Conservation (phyloP, 75 land plant genomes). For the Ceratopteris richardii region DNA sequence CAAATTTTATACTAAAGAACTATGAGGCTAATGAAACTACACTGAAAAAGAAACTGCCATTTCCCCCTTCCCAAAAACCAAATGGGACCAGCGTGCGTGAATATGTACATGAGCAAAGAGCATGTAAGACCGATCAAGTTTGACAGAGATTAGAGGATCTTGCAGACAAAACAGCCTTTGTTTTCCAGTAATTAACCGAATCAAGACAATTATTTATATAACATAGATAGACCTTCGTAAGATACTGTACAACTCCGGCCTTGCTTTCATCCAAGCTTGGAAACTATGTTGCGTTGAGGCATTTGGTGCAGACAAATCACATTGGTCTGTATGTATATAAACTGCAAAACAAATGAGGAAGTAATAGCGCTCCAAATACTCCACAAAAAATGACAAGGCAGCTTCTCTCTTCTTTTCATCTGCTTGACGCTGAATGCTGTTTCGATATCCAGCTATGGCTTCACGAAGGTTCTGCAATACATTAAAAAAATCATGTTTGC, state of each 20-base stretch:
- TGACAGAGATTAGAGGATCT: too few species aligned
- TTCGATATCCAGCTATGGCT: constrained; percentile 88
- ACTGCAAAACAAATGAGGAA: constrained; percentile 98
- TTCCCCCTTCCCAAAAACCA: too few species aligned
- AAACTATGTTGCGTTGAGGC: constrained; percentile 42
- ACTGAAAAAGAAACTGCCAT: too few species aligned
- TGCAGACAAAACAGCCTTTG: too few species aligned
- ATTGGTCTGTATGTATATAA: constrained; percentile 79
- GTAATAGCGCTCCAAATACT: constrained; percentile 94
- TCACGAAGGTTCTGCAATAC: constrained; percentile 90
- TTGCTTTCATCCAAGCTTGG: constrained; percentile 93
- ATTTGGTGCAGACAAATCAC: constrained; percentile 27
- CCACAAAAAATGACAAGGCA: constrained; percentile 90
- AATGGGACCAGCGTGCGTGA: too few species aligned
- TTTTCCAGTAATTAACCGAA: too few species aligned
- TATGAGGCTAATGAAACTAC: too few species aligned
- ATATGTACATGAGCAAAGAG: too few species aligned
- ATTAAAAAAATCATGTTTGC: not conserved
- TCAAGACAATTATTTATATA: too few species aligned
- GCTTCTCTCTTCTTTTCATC: constrained; percentile 96
- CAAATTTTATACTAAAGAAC: too few species aligned
- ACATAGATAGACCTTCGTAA: constrained; percentile 98
- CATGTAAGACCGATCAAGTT: too few species aligned
- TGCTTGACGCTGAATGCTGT: constrained; percentile 81
- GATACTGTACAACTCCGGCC: constrained; percentile 97